Conservation (phyloP, 176 grass and related monocot species). For the Zizania latifolia region DNA sequence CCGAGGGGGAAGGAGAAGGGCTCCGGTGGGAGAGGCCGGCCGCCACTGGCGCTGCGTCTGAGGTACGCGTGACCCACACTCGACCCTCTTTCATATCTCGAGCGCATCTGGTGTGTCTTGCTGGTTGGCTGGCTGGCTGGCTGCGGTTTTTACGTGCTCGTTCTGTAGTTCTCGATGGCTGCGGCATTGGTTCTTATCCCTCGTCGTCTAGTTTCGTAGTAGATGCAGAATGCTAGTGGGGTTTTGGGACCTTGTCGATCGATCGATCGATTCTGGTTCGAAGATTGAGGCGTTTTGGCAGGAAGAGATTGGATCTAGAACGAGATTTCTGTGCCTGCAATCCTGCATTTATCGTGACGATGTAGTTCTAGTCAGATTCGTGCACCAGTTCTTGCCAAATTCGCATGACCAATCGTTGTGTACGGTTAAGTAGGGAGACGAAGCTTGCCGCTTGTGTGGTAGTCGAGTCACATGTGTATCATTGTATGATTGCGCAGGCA, state of each 20-base stretch:
- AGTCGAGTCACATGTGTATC: slow-evolving; percentile 18
- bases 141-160: neutral
- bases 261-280: neutral
- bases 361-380: neutral
- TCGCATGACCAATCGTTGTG: neutral
- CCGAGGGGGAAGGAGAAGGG: neutral
- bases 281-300: neutral
- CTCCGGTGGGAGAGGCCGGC: neutral
- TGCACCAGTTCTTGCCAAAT: neutral
- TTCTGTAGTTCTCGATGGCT: neutral
- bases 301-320: neutral
- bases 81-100: neutral
- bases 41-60: slow-evolving; percentile 4
- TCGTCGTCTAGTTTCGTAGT: neutral
- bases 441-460: neutral
- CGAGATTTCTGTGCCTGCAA: neutral
- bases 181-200: neutral
- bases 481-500: neutral
- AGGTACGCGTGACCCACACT: neutral
- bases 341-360: neutral
- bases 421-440: neutral
- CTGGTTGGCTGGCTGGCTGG: too few relatives aligned
- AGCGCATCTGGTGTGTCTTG: neutral
- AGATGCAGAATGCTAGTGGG: neutral
- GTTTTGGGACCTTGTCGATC: neutral